Evolutionary conservation across 1,139 yeast species (phyloP).

Genomic region (Kluyveromyces sp.): DNA sequence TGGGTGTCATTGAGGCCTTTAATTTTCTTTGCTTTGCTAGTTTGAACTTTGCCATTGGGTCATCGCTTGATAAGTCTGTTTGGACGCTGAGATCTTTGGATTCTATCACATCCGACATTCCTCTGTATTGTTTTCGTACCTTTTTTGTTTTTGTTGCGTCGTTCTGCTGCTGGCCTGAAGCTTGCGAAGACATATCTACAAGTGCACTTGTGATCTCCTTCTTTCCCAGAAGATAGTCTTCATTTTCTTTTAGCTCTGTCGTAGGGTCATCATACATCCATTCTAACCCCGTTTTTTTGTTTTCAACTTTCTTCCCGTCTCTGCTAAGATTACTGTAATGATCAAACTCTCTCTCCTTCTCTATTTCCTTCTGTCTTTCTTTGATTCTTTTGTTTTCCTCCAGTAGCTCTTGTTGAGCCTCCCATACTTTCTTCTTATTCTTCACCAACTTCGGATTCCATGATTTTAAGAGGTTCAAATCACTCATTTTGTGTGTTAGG

Average conservation of each 20-base stretch:
- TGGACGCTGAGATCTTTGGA: slow-evolving; percentile 6
- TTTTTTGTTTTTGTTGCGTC: neutral
- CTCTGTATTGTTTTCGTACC: neutral
- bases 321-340: slow-evolving; percentile 50
- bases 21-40: slow-evolving; percentile 12
- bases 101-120: slow-evolving; percentile 1
- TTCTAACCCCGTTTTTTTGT: slow-evolving; percentile 48
- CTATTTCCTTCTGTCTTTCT: slow-evolving; percentile 58
- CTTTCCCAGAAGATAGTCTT: slow-evolving; percentile 46
- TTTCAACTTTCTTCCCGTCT: slow-evolving; percentile 34
- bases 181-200: slow-evolving; percentile 9
- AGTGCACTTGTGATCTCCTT: slow-evolving; percentile 39
- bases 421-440: slow-evolving; percentile 84
- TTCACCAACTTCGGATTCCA: slow-evolving; percentile 90
- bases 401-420: slow-evolving; percentile 69
- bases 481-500: slow-evolving; percentile 28
- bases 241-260: slow-evolving; percentile 32
- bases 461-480: slow-evolving; percentile 81
- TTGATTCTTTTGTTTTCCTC: slow-evolving; percentile 62
- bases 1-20: slow-evolving; percentile 7
- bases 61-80: slow-evolving; percentile 10
- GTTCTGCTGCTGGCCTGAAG: neutral
- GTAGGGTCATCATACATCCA: slow-evolving; percentile 77
- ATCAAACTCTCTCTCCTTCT: slow-evolving; percentile 55
- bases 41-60: slow-evolving; percentile 18